phyloP scores from a whole-genome alignment of 805 yeast genomes.

The Nakazawaea ambrosiae region DNA sequence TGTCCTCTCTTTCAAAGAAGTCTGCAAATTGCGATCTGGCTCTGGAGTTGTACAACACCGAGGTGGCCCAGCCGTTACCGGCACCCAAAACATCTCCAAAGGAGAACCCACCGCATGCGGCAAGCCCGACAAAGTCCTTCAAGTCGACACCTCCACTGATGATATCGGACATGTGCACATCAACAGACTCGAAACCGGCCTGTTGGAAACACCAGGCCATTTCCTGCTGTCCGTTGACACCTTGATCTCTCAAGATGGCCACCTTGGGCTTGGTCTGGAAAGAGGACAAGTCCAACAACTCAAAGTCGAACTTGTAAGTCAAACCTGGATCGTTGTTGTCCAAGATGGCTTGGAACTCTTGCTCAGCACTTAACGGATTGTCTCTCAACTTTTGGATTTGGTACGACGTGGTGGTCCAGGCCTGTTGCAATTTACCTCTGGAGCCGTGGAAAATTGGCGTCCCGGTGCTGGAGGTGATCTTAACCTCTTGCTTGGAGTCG shows the following conservation, averaged over 20 bases:
- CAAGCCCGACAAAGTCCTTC: conserved; percentile 82
- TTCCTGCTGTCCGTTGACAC: conserved; percentile 96
- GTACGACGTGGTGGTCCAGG: conserved; percentile 86
- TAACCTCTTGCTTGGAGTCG: conserved; percentile 39
- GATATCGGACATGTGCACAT: conserved; percentile 95
- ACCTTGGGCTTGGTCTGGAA: conserved; percentile 67
- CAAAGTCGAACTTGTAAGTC: conserved; percentile 68
- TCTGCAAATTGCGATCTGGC: conserved; percentile 69
- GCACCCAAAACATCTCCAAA: conserved; percentile 99
- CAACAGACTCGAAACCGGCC: conserved; percentile 92
- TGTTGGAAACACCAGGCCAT: conserved; percentile 96
- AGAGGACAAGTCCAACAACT: conserved; percentile 46
- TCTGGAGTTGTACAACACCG: conserved; percentile 76
- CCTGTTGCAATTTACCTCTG: conserved; percentile 68
- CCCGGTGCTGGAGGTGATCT: conserved; percentile 43
- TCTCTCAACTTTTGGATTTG: conserved; percentile 89
- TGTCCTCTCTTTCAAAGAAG: conserved; percentile 85
- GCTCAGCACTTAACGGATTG: conserved; percentile 84
- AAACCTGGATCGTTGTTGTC: conserved; percentile 92
- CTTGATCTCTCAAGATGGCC: conserved; percentile 96
- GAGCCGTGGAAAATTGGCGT: conserved; percentile 39
- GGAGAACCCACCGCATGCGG: conserved; percentile 99
- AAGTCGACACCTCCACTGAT: conserved; percentile 64
- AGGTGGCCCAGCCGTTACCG: conserved; percentile 98
- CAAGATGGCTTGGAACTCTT: conserved; percentile 66